Base-by-base conservation (phyloP, 1,284 basidiomycete genomes). In the Hypsizygus ulmarius region DNA sequence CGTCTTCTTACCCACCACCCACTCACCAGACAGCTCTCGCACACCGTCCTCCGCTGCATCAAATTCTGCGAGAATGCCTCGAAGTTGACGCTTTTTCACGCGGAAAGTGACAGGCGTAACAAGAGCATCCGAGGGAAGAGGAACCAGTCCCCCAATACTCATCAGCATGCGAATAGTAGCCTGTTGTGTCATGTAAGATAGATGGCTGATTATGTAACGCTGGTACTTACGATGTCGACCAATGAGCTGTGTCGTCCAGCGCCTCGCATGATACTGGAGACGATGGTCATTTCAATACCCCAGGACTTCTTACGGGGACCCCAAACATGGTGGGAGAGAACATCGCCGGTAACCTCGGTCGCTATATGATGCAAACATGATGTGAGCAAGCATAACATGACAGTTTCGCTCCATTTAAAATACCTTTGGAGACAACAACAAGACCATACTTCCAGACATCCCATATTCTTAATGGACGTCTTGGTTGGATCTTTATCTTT, bases 71-170 rank as follows among this genome's bases (percentile, higher is more conserved):
- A 97, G 77, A 42, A 96, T 82, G 3, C 93, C 93, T 21, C 83
- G 79, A 32, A 97, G 72, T 3, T 77, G 68, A 8, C 90, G 82
- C 56, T 71, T 79, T 52, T 79, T 84, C 39, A 98, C 93, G 35
- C 75, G 78, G 65, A 97, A 99, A 0, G 92, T 93, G 42, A 99
- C 90, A 4, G 96, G 95, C 1, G 96, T 98, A 39, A 97, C 90
- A 39, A 98, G 77, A 3, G 95, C 95, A 65, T 97, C 94, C 7
- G 91, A 89, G 2, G 97, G 93, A 0, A 95, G 76, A 1, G 96
- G 96, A 3, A 93, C 81, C 45, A 95, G 78, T 14, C 89, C 86
- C 27, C 84, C 82, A 32, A 97, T 71, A 51, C 87, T 81, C 76
- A 97, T 90, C 50, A 93, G 72, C 66, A 82, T 78, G 16, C 96